A percentile compares a stretch with the other conserved stretches of the same genome.
phyloP scores from a whole-genome alignment of 2,329 filamentous ascomycete species.

The Neurospora sp. region DNA sequence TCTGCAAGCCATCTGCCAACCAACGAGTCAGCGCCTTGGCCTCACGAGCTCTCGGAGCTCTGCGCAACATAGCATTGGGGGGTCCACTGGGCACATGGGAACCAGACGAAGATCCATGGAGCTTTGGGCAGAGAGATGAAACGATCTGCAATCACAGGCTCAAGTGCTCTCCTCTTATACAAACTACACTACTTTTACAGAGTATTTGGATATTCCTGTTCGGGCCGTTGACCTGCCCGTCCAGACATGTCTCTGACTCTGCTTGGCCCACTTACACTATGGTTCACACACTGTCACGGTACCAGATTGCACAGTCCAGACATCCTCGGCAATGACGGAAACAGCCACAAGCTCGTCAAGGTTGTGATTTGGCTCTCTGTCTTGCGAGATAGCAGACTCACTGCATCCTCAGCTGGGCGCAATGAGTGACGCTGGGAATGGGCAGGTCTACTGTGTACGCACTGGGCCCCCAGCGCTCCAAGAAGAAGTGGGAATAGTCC shows the following conservation, averaged over 20 bases:
- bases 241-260: neutral
- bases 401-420: neutral
- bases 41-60: neutral
- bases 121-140: neutral
- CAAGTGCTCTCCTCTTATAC: neutral
- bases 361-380: neutral
- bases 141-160: neutral
- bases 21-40: neutral
- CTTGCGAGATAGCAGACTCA: neutral
- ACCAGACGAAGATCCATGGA: neutral
- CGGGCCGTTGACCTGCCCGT: neutral
- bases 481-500: neutral
- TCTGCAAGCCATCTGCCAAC: neutral
- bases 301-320: neutral
- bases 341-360: neutral
- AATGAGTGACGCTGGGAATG: neutral
- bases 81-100: neutral
- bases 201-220: neutral
- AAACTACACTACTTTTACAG: neutral
- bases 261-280: neutral
- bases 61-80: neutral
- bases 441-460: neutral
- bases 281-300: neutral
- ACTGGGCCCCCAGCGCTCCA: neutral
- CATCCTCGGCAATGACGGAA: neutral